Evolutionary conservation across 257 asterid species (phyloP), one percentile per base, ranked within the genome.

Genomic region (Solanum ossicruentum): DNA sequence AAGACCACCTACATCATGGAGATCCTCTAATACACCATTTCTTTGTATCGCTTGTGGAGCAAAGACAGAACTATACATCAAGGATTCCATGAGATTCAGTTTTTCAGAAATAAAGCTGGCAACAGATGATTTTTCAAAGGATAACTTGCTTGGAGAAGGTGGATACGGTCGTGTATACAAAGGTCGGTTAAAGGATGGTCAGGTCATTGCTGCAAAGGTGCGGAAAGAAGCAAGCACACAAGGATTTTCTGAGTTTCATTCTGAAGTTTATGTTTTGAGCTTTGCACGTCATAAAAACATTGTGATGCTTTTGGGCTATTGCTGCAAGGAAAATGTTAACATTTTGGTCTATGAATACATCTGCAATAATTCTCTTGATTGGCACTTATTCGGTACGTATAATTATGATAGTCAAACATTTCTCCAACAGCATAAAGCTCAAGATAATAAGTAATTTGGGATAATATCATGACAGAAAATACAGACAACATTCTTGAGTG

Each of bases 241-340:
- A 90, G 98, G 97, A 9, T 94, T 89, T 86, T 36, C 87, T 9
- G 97, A 93, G 85, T 92, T 94, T 85, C 92, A 89, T 65, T 92
- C 98, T 51, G 97, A 94, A 86, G 88, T 94, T 80, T 89, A 85
- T 87, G 94, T 93, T 70, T 89, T 94, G 83, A 91, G 89, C 91
- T 91, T 92, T 83, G 97, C 97, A 78, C 95, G 97, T 45, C 98
- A 94, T 89, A 94, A 88, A 88, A 93, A 93, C 88, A 93, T 94
- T 61, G 98, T 93, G 88, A 93, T 94, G 97, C 98, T 94, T 71
- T 93, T 94, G 79, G 97, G 98, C 49, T 93, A 89, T 85, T 94
- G 95, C 86, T 91, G 95, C 95, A 93, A 92, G 94, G 98, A 94
- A 85, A 92, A 92, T 84, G 69, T 90, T 84, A 93, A 93, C 84